Evolutionary conservation across 2,329 filamentous ascomycete species (phyloP).

Genomic region (Nakataea oryzae): DNA sequence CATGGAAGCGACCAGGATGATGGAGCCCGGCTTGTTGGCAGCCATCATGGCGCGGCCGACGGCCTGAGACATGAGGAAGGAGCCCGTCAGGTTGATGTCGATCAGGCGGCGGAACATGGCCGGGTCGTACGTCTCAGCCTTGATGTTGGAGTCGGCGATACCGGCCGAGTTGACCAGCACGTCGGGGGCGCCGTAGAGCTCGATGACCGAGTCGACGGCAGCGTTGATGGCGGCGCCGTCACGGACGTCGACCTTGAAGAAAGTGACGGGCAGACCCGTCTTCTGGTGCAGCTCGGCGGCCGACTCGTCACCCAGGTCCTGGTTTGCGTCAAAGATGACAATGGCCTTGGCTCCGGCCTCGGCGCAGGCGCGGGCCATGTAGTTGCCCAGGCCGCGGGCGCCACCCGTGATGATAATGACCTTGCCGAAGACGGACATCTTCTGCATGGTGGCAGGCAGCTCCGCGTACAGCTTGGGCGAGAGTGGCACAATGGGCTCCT

Average conservation of each 20-base stretch:
- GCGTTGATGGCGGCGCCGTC: slow-evolving; percentile 60
- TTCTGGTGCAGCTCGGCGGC: slow-evolving; percentile 60
- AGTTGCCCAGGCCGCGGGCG: slow-evolving; percentile 66
- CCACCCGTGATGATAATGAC: slow-evolving; percentile 64
- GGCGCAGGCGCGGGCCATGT: slow-evolving; percentile 68
- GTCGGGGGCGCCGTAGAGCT: slow-evolving; percentile 59
- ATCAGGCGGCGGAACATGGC: slow-evolving; percentile 70
- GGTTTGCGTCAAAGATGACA: slow-evolving; percentile 67
- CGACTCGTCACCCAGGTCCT: slow-evolving; percentile 60
- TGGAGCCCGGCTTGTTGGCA: slow-evolving; percentile 59
- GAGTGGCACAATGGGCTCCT: slow-evolving; percentile 40
- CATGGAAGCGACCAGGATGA: slow-evolving; percentile 72
- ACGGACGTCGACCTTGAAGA: slow-evolving; percentile 72
- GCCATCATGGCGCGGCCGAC: slow-evolving; percentile 64
- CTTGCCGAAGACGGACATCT: slow-evolving; percentile 60
- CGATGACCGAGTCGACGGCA: slow-evolving; percentile 55
- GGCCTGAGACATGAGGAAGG: slow-evolving; percentile 68
- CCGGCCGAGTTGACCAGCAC: slow-evolving; percentile 73
- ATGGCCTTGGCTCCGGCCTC: slow-evolving; percentile 67
- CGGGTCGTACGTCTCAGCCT: slow-evolving; percentile 65
- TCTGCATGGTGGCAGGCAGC: slow-evolving; percentile 56
- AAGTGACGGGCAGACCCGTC: slow-evolving; percentile 62
- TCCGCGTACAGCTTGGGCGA: slow-evolving; percentile 40
- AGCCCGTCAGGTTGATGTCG: slow-evolving; percentile 73
- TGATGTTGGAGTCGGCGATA: slow-evolving; percentile 77